Evolutionary conservation across 441 rosid species (phyloP), one percentile per base, ranked within the genome.

Genomic region (Croton laevigatus): DNA sequence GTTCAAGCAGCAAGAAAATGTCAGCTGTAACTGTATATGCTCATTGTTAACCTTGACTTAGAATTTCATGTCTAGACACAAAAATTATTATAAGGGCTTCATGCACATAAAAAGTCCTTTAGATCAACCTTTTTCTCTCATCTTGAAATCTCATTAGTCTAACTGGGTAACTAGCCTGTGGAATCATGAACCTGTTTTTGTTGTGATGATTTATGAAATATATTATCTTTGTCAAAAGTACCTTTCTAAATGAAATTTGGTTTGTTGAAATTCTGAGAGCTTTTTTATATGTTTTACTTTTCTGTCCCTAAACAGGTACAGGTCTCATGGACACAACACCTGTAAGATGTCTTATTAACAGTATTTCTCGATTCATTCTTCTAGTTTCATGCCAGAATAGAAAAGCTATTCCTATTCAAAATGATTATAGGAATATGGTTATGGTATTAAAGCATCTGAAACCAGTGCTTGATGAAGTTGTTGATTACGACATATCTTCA

Each of bases 361-460:
- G 95, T 73, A 83, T 85, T 49, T 88, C 93, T 78, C 91, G 98
- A 66, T 87, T 88, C 79, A 88, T 88, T 79, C 97, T 85, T 86
- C 81, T 91, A 60, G 91, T 88, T 69, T 86, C 91, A 17, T 94
- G 97, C 89, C 93, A 82, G 79, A 85, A 85, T 62, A 82, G 80
- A 75, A 87, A 79, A 69, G 71, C 71, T 58, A 76, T 57, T 45
- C 88, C 88, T 27, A 78, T 91, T 71, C 90, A 81, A 63, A 83
- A 79, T 76, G 86, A 86, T 79, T 87, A 83, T 70, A 84, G 73
- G 65, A 80, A 78, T 72, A 83, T 85, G 80, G 86, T 77, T 65
- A 77, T 65, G 58, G 84, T 87, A 69, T 65, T 94, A 67, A 91
- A 86, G 82, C 80, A 88, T 71, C 81, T 94, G 85, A 91, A 88